phyloP scores from a whole-genome alignment of 805 yeast genomes.

The Dipodascus albidus region DNA sequence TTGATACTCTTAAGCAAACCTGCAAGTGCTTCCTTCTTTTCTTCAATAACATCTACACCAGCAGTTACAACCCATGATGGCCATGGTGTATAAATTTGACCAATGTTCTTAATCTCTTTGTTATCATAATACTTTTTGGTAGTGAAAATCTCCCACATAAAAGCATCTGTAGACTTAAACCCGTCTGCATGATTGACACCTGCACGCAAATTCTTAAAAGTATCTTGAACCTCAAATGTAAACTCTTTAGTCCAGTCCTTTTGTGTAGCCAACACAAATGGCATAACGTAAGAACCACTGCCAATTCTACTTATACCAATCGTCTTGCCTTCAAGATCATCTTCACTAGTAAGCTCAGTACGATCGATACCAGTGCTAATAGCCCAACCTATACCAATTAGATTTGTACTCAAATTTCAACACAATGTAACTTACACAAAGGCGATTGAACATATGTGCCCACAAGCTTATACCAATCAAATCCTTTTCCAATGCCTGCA shows the following conservation, averaged over 20 bases:
- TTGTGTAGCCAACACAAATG: conserved; percentile 66
- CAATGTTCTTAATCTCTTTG: conserved; percentile 70
- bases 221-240: conserved; percentile 47
- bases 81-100: conserved; percentile 92
- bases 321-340: conserved; percentile 45
- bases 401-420: not conserved
- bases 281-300: conserved; percentile 79
- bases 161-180: conserved; percentile 54
- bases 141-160: conserved; percentile 95
- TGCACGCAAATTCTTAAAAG: conserved; percentile 65
- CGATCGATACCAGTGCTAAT: conserved; percentile 65
- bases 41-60: conserved; percentile 28
- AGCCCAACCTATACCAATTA: conserved; percentile 47
- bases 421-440: conserved; percentile 31
- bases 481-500: conserved; percentile 67
- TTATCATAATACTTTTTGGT: conserved; percentile 74
- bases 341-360: conserved; percentile 37
- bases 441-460: conserved; percentile 85
- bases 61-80: conserved; percentile 83
- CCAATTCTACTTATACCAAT: conserved; percentile 85
- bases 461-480: conserved; percentile 47
- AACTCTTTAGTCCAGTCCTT: conserved; percentile 33
- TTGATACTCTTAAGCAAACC: conserved; percentile 36
- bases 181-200: conserved; percentile 52
- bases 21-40: conserved; percentile 14